These are phyloP conservation scores for Pluteus cervinus DNA, from an alignment of 768 basidiomycete genomes.

Conservation along the genomic window DNA sequence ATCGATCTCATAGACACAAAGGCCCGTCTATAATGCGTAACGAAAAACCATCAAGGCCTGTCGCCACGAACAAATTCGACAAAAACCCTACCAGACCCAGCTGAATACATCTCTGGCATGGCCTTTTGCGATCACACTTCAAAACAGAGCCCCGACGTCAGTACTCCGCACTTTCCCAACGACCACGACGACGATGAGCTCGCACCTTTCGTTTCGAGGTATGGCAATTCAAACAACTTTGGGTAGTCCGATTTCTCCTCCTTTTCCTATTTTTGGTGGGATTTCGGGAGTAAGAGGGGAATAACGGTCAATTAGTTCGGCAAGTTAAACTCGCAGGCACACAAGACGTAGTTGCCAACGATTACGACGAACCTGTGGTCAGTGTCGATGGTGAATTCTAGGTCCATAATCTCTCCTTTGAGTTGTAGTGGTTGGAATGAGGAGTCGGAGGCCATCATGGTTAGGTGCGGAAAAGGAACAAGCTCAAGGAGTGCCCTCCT, in stretches of 20 bases:
- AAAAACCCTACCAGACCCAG: slow-evolving; percentile 74
- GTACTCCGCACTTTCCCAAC: slow-evolving; percentile 5
- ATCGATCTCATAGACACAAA: slow-evolving; percentile 93
- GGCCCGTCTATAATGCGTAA: slow-evolving; percentile 59
- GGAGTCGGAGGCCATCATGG: slow-evolving; percentile 51
- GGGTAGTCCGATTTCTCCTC: slow-evolving; percentile 87
- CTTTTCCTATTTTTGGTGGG: slow-evolving; percentile 62
- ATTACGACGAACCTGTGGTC: slow-evolving; percentile 58
- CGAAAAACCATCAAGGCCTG: neutral
- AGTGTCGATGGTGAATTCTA: slow-evolving; percentile 67
- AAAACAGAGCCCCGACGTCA: slow-evolving; percentile 11
- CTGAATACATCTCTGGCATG: slow-evolving; percentile 87
- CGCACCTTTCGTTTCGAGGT: slow-evolving; percentile 89
- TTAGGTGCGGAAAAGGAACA: slow-evolving; percentile 42
- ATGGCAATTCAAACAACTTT: slow-evolving; percentile 87
- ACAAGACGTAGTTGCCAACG: slow-evolving; percentile 12
- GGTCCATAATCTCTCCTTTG: slow-evolving; percentile 74
- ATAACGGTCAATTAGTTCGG: slow-evolving; percentile 42
- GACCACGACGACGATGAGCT: slow-evolving; percentile 8
- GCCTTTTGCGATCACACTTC: slow-evolving; percentile 88
- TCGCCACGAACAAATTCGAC: slow-evolving; percentile 7
- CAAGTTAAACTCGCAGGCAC: slow-evolving; percentile 25
- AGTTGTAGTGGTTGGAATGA: slow-evolving; percentile 57
- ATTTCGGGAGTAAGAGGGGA: slow-evolving; percentile 38
- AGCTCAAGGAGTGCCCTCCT: slow-evolving; percentile 38